A percentile compares a stretch with the other conserved stretches of the same genome.
phyloP scores from a whole-genome alignment of 1,284 basidiomycete genomes.

The Austroboletus niveus region DNA sequence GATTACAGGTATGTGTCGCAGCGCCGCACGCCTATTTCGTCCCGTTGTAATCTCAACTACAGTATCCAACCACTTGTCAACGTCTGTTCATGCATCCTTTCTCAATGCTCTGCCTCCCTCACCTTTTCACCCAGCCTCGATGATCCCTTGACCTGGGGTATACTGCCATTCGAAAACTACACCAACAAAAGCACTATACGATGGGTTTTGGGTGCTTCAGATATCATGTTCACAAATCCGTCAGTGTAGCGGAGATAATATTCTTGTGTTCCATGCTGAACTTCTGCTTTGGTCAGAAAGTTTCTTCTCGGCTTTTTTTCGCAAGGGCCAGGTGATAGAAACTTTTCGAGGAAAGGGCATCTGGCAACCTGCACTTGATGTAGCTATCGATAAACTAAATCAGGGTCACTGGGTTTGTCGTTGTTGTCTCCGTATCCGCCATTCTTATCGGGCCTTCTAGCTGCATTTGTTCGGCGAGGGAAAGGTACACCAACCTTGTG shows the following conservation, averaged over 20 bases:
- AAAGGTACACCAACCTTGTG: slow-evolving; percentile 76
- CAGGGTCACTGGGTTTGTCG: slow-evolving; percentile 77
- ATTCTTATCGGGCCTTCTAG: slow-evolving; percentile 40
- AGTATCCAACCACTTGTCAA: slow-evolving; percentile 93
- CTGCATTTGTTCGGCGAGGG: slow-evolving; percentile 95
- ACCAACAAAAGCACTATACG: slow-evolving; percentile 61
- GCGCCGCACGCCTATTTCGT: slow-evolving; percentile 3
- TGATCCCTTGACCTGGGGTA: slow-evolving; percentile 81
- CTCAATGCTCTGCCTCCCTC: slow-evolving; percentile 5
- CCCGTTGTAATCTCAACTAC: slow-evolving; percentile 14
- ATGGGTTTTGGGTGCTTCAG: slow-evolving; percentile 89
- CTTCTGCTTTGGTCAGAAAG: slow-evolving; percentile 46
- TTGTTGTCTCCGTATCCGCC: background rate
- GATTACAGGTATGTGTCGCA: slow-evolving; percentile 60
- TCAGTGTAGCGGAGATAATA: slow-evolving; percentile 37
- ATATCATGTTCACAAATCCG: slow-evolving; percentile 96
- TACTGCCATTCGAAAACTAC: slow-evolving; percentile 67
- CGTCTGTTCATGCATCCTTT: slow-evolving; percentile 47
- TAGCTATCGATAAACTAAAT: slow-evolving; percentile 77
- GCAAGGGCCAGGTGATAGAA: slow-evolving; percentile 89
- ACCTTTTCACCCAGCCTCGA: slow-evolving; percentile 51
- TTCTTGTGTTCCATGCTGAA: slow-evolving; percentile 7
- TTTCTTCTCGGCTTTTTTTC: slow-evolving; percentile 81
- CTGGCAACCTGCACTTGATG: slow-evolving; percentile 85
- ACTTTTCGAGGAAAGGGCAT: slow-evolving; percentile 90